Conservation (phyloP, 179 eudicot species). For the Pouteria campechiana region DNA sequence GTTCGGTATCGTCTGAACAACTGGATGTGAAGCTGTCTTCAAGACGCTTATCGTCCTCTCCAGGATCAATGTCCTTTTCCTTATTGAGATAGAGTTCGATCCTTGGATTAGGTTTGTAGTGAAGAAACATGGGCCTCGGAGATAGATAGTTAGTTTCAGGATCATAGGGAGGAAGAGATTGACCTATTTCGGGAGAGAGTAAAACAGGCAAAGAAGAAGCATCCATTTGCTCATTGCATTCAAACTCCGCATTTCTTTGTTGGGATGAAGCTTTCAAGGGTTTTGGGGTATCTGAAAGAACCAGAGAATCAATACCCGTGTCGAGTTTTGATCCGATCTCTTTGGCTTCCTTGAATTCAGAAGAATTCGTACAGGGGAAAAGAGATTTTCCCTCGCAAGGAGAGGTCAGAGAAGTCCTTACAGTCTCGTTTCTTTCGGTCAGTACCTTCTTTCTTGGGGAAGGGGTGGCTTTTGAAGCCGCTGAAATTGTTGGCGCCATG, state of each 20-base stretch:
- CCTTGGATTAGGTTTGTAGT: slow-evolving; percentile 64
- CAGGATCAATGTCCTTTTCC: slow-evolving; percentile 19
- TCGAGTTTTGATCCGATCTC: slow-evolving; percentile 16
- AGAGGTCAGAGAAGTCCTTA: slow-evolving; percentile 55
- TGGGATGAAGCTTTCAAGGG: slow-evolving; percentile 16
- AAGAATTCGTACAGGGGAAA: slow-evolving; percentile 21
- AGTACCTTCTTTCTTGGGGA: slow-evolving; percentile 78
- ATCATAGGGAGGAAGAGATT: slow-evolving; percentile 67
- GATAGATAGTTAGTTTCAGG: slow-evolving; percentile 78
- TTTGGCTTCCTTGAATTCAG: slow-evolving; percentile 15
- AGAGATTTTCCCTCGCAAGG: slow-evolving; percentile 45
- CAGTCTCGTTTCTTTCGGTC: slow-evolving; percentile 66
- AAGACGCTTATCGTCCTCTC: slow-evolving; percentile 21
- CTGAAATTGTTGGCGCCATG: slow-evolving; percentile 94
- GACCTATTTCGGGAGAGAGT: slow-evolving; percentile 66
- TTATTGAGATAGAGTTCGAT: slow-evolving; percentile 32
- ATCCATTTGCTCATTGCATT: slow-evolving; percentile 3
- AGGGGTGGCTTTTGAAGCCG: slow-evolving; percentile 73
- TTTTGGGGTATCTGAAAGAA: slow-evolving; percentile 10
- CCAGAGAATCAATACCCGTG: slow-evolving; percentile 18
- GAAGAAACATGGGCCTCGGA: slow-evolving; percentile 87
- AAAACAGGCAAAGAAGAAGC: slow-evolving; percentile 18
- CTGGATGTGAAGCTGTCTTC: slow-evolving; percentile 39
- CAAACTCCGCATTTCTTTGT: slow-evolving; percentile 11
- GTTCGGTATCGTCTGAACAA: slow-evolving; percentile 29